Base-by-base conservation (phyloP, 116 monocot species). In the Iris pallida region DNA sequence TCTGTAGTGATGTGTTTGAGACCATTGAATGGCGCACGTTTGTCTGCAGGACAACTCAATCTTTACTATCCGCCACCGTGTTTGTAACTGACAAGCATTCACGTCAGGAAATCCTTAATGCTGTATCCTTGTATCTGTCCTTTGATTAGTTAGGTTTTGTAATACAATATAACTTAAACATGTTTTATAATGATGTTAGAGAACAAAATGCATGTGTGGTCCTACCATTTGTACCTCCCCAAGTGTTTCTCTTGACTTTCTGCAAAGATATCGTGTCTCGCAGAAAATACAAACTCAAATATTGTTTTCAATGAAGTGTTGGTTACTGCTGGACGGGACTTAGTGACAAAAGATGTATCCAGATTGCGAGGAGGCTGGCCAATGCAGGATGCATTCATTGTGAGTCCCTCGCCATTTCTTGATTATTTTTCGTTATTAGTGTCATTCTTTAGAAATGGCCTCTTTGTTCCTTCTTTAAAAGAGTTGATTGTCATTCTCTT, bases 361-460 rank as follows among this genome's bases (percentile, higher is more conserved):
- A 87, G 96, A 67, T 71, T 96, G 40, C 82, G 96, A 70, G 96
- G 96, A 53, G 96, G 96, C 61, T 96, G 96, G 96, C 84, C 92
- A 61, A 72, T 96, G 71, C 92, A 91, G 61, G 96, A 96, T 81
- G 89, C 88, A 73, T 96, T 96, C 81, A 79, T 81, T 85, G 96
- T 96, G 73, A 73, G 91, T 84, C 65, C 13, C 40, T 61, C 13
- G 1, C 8, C 30, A 45, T 60, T 63, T 9, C 46, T 69, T 47
- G 16, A 57, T 56, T 45, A 2, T 53, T 53, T 30, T 0, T 30
- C 3, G 30, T 30, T 30, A 30, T 30, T 30, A 30, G 3, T 30
- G 3, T 30, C 30, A 30, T 30, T 30, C 30, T 30, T 30, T 30
- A 30, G 30, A 30, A 30, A 30, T 30, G 30, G 30, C 30, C 30